Evolutionary conservation across 371 early-diverging fungal genomes (phyloP), one percentile per base, ranked within the genome.

Genomic region (Mortierella sp.): DNA sequence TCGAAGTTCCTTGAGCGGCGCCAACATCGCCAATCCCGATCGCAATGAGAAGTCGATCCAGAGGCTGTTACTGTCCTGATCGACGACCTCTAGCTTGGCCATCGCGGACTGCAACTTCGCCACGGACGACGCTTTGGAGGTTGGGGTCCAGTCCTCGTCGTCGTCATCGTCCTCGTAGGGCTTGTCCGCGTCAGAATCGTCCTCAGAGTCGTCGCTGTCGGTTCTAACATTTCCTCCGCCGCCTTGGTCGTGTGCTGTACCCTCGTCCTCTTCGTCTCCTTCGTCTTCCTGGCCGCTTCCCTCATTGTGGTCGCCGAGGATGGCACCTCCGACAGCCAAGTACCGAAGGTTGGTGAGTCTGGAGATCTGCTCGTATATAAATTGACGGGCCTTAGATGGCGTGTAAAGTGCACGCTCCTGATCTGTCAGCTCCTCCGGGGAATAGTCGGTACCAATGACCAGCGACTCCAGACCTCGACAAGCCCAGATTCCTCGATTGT

Each of bases 1-100:
- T 16, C 58, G 69, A n/a, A 80, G 68, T 22, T 76, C 34, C 53
- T 76, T 76, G 44, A 80, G 67, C 4, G 70, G 45, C 5, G 50
- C 53, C 7, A 80, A 68, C 2, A 45, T 47, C 7, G n/a, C 61
- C 50, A 80, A 63, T 2, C 80, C 80, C 13, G 80, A 76, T 13
- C 58, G 47, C 7, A 76, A 48, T 16, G 80, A 76, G 26, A 58
- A 76, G 11, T 80, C 73, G 31, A 76, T 76, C 80, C 80, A 80
- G 41, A 66, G 2, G 13, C 6, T 34, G 34, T 71, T 43, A 63
- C 58, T 64, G 1, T 14, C 37, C 58, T 58, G 58, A 34, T 58
- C 58, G 14, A 55, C 24, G 9, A 53, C 70, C 34, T 55, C 58
- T 9, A 58, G 29, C 58, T 58, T 58, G 58, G 58, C 58, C 58